A percentile compares a stretch with the other conserved stretches of the same genome.
Evolutionary conservation across 148 eudicot species (phyloP).

Genomic region (Beta vulgaris): DNA sequence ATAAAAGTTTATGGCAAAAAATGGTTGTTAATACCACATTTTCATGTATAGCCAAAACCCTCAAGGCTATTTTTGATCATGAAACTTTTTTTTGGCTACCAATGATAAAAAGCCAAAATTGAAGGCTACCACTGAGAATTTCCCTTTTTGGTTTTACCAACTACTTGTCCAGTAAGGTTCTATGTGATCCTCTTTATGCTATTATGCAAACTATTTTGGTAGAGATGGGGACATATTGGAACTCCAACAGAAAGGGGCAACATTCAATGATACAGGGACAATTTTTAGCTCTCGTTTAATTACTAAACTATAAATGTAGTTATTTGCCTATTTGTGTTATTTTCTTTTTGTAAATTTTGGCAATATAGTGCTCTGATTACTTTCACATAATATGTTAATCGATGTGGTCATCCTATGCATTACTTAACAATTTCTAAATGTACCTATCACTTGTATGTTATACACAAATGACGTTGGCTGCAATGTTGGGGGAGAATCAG

Average conservation of each 20-base stretch:
- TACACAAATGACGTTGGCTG: too few relatives aligned
- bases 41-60: too few relatives aligned
- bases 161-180: neutral
- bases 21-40: too few relatives aligned
- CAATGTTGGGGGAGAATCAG: too few relatives aligned
- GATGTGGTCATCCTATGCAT: neutral
- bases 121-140: too few relatives aligned
- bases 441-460: too few relatives aligned
- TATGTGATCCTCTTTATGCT: neutral
- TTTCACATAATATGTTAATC: neutral
- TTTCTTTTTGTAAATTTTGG: neutral
- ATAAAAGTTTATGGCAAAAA: too few relatives aligned
- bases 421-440: neutral
- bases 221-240: neutral
- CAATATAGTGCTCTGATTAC: neutral
- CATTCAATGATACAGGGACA: neutral
- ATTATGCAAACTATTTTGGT: neutral
- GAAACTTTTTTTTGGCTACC: too few relatives aligned
- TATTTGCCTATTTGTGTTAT: neutral
- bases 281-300: neutral
- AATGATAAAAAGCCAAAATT: too few relatives aligned
- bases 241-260: neutral
- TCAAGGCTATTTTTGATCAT: too few relatives aligned
- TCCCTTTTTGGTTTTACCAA: too few relatives aligned
- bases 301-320: neutral